Percentiles rank a stretch among this genome's conserved stretches.
Evolutionary conservation across 495 filamentous ascomycete species (phyloP).

Genomic region (Penicillium pancosmium): DNA sequence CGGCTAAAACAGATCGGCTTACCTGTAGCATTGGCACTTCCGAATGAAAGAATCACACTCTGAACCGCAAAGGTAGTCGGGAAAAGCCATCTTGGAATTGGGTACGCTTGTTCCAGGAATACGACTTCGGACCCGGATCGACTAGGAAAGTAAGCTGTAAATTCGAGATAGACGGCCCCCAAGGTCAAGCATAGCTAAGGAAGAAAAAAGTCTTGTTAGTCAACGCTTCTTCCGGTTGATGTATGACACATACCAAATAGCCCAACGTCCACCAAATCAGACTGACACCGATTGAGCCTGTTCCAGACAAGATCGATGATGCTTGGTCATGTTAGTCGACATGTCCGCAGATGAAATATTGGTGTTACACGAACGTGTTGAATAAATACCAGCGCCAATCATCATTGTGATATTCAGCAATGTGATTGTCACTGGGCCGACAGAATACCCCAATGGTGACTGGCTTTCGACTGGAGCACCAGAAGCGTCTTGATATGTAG

Average conservation of each 20-base stretch:
- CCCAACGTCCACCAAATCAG: constrained; percentile 55
- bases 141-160: constrained; percentile 55
- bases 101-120: constrained; percentile 59
- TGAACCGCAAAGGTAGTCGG: constrained; percentile 54
- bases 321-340: constrained; percentile 31
- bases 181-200: constrained; percentile 55
- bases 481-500: constrained; percentile 55
- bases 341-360: neutral
- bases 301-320: constrained; percentile 46
- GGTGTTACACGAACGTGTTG: constrained; percentile 34
- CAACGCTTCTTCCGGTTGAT: neutral
- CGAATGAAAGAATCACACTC: constrained; percentile 32
- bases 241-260: neutral
- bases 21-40: neutral
- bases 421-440: constrained; percentile 53
- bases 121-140: constrained; percentile 58
- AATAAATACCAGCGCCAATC: constrained; percentile 60
- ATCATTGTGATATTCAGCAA: constrained; percentile 60
- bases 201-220: neutral
- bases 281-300: constrained; percentile 55
- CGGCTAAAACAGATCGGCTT: neutral
- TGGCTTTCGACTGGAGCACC: constrained; percentile 56
- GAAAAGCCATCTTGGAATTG: constrained; percentile 54
- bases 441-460: constrained; percentile 57
- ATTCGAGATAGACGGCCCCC: constrained; percentile 54